phyloP scores from a whole-genome alignment of 768 basidiomycete species.

The Lactarius psammicola region DNA sequence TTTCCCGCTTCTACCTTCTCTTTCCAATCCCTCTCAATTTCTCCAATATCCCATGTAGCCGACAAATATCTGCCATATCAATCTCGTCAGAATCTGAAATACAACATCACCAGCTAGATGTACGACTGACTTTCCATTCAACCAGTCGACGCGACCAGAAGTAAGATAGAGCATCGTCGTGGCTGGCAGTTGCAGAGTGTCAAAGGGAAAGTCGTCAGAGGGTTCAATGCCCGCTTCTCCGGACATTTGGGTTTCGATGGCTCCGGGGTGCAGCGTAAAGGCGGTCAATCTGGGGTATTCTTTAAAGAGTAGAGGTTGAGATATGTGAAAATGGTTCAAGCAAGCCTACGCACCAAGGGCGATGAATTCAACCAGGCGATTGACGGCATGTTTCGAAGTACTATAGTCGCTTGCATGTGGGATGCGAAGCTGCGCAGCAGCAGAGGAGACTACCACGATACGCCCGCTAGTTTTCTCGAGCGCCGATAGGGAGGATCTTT shows the following conservation, averaged over 20 bases:
- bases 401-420: background rate
- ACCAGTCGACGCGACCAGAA: background rate
- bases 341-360: background rate
- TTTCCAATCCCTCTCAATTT: background rate
- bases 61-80: background rate
- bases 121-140: constrained; percentile 3
- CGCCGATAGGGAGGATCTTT: background rate
- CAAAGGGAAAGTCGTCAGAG: background rate
- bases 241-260: background rate
- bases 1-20: background rate
- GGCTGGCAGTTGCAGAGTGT: background rate
- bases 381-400: constrained; percentile 10
- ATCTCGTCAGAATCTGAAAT: background rate
- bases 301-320: background rate
- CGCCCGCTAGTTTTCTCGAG: background rate
- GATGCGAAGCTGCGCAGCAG: constrained; percentile 2
- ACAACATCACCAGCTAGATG: background rate
- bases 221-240: background rate
- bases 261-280: background rate
- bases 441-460: background rate
- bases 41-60: background rate
- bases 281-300: background rate
- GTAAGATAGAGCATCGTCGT: constrained; percentile 12
- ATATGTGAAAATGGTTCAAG: background rate
- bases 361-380: background rate